Evolutionary conservation across 495 filamentous ascomycete genomes (phyloP).

Genomic region (Coniosporium apollinis): DNA sequence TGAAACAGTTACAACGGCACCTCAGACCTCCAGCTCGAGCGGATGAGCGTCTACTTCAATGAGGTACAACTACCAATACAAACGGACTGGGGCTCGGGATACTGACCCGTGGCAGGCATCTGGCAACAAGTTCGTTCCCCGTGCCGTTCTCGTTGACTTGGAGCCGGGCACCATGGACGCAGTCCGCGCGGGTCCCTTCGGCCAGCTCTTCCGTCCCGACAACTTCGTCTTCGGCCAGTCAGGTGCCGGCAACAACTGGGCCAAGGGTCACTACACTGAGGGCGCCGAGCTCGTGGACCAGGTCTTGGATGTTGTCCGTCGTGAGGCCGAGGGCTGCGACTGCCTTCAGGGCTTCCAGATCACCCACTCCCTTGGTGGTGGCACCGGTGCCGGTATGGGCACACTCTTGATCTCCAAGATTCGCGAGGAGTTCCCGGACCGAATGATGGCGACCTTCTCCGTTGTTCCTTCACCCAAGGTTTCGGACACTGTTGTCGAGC

Average conservation of each 20-base stretch:
- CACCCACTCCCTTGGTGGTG: constrained; percentile 99
- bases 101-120: constrained; percentile 74
- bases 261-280: constrained; percentile 99
- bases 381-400: constrained; percentile 99
- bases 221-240: constrained; percentile 99
- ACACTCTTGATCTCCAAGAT: constrained; percentile 99
- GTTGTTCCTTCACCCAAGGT: constrained; percentile 99
- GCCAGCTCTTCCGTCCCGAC: constrained; percentile 98
- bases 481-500: constrained; percentile 98
- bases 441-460: constrained; percentile 99
- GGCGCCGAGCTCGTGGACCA: constrained; percentile 98
- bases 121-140: constrained; percentile 97
- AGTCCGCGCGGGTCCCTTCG: constrained; percentile 96
- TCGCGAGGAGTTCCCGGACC: constrained; percentile 99
- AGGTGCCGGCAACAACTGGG: constrained; percentile 99
- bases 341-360: constrained; percentile 99
- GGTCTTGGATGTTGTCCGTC: constrained; percentile 95
- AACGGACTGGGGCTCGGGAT: no score
- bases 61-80: no score
- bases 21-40: constrained; percentile 97
- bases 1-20: constrained; percentile 75
- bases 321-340: constrained; percentile 97
- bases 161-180: constrained; percentile 99
- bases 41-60: constrained; percentile 99
- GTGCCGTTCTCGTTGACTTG: constrained; percentile 97